Percentiles rank a stretch among this genome's conserved stretches.
These are phyloP conservation scores for Mycena pura DNA, from an alignment of 768 basidiomycete species.

Conservation along the genomic window DNA sequence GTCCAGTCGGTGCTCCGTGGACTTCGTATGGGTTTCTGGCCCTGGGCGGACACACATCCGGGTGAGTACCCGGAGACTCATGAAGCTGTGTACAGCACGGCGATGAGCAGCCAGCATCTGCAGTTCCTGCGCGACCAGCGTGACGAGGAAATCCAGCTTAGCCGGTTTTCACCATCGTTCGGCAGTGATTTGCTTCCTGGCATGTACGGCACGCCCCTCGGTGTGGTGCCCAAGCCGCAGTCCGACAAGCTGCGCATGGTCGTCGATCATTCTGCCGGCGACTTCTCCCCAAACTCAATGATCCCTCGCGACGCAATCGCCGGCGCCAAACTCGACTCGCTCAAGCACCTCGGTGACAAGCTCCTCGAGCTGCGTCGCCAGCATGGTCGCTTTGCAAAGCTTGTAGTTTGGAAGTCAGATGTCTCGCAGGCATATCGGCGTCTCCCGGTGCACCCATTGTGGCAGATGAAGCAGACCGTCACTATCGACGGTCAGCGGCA, in stretches of 20 bases:
- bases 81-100: slow-evolving; percentile 31
- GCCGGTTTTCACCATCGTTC: slow-evolving; percentile 40
- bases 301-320: slow-evolving; percentile 32
- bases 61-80: slow-evolving; percentile 29
- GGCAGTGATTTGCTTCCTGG: slow-evolving; percentile 44
- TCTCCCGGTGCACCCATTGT: slow-evolving; percentile 35
- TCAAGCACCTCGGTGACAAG: slow-evolving; percentile 38
- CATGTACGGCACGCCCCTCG: slow-evolving; percentile 49
- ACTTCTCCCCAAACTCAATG: slow-evolving; percentile 43
- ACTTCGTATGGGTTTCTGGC: slow-evolving; percentile 53
- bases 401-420: slow-evolving; percentile 46
- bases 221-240: slow-evolving; percentile 43
- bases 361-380: slow-evolving; percentile 21
- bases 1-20: slow-evolving; percentile 40
- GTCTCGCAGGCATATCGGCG: slow-evolving; percentile 38
- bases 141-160: slow-evolving; percentile 32
- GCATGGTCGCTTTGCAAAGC: slow-evolving; percentile 19
- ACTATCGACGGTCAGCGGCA: not conserved
- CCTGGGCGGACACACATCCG: slow-evolving; percentile 38
- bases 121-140: slow-evolving; percentile 35
- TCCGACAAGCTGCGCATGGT: slow-evolving; percentile 46
- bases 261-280: slow-evolving; percentile 45
- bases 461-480: slow-evolving; percentile 41
- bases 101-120: slow-evolving; percentile 25
- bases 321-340: slow-evolving; percentile 39